Evolutionary conservation across 2,329 filamentous ascomycete species (phyloP).

Genomic region (Talaromyces sp.): DNA sequence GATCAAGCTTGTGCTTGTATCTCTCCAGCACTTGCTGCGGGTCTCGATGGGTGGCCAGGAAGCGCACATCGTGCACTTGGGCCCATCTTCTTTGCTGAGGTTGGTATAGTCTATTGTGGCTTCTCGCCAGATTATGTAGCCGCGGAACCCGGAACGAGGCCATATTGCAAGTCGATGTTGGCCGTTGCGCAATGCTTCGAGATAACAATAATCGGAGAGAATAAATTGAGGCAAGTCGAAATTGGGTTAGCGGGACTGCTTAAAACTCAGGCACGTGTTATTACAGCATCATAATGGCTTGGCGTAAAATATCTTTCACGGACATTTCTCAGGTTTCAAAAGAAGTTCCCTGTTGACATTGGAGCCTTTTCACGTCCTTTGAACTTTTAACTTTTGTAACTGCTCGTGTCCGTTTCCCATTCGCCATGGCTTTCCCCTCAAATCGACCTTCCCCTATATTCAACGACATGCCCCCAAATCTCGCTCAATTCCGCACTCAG

Average conservation of each 20-base stretch:
- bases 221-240: neutral
- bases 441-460: neutral
- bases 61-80: constrained; percentile 87
- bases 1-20: constrained; percentile 80
- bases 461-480: neutral
- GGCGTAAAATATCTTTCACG: neutral
- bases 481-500: neutral
- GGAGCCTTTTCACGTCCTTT: neutral
- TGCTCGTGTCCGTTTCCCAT: neutral
- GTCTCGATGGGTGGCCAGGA: constrained; percentile 74
- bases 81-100: constrained; percentile 78
- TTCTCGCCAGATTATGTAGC: constrained; percentile 50
- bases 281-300: neutral
- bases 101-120: constrained; percentile 28
- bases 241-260: neutral
- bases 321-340: no score
- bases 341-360: neutral
- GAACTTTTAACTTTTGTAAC: neutral
- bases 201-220: neutral
- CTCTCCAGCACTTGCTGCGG: constrained; percentile 70
- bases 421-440: neutral
- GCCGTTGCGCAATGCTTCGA: neutral
- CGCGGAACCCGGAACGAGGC: constrained; percentile 50
- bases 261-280: neutral
- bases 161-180: constrained; percentile 39